phyloP scores from a whole-genome alignment of 163 green algal species.

The Dunaliella salina region DNA sequence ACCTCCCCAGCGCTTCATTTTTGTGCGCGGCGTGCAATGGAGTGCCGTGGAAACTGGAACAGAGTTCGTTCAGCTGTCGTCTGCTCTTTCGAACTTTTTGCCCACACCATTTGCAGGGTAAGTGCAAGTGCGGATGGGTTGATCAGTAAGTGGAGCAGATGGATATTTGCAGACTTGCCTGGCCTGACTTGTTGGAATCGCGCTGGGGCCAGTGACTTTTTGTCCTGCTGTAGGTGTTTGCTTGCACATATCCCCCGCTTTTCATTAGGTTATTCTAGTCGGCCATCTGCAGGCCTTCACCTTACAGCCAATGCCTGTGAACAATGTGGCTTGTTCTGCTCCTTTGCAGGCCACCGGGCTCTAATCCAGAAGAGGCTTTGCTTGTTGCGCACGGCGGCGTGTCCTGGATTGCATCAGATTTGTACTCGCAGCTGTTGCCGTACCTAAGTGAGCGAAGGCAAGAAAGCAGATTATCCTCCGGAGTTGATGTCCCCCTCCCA shows the following conservation, averaged over 20 bases:
- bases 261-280: too few species aligned
- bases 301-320: too few species aligned
- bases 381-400: constrained; percentile 36
- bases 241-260: too few species aligned
- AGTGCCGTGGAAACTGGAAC: constrained; percentile 20
- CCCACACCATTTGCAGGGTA: constrained; percentile 37
- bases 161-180: too few species aligned
- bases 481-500: neutral
- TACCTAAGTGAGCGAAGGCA: constrained; percentile 11
- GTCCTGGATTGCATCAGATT: constrained; percentile 21
- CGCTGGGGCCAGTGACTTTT: too few species aligned
- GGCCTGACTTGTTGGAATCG: too few species aligned
- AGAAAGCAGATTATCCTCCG: neutral
- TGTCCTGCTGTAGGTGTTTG: too few species aligned
- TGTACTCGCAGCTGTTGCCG: constrained; percentile 26
- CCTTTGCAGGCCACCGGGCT: constrained; percentile 13
- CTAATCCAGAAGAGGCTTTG: constrained; percentile 1
- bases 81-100: constrained; percentile 39
- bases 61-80: constrained; percentile 15
- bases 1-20: constrained; percentile 29
- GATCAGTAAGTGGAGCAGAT: too few species aligned
- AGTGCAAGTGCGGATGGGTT: neutral
- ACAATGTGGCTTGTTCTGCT: neutral
- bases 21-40: constrained; percentile 48
- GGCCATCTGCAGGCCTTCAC: too few species aligned